Evolutionary conservation across 345 rosid genomes (phyloP), one percentile per base, ranked within the genome.

Genomic region (Arabidopsis suecica): DNA sequence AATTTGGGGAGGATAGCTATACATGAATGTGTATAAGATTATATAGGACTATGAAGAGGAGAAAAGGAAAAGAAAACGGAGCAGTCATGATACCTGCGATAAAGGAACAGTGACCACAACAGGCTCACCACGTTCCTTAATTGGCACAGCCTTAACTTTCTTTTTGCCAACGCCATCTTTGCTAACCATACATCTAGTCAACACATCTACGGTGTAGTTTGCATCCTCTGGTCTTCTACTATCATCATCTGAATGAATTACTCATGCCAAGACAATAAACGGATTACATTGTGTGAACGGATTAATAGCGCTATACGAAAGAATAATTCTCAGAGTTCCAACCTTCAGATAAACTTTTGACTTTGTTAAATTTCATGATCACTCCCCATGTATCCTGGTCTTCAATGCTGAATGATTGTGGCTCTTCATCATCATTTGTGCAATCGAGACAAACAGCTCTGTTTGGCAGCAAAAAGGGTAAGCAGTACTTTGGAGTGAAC

Each of bases 311-410:
- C 22, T 36, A 47, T 53, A 68, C 42, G 3, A 23, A 71, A 80
- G 1, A 55, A 13, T 23, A 45, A 55, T 11, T 36, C 34, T 45
- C 32, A 68, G 44, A 76, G 3, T 56, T 56, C 87, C 78, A 71
- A 90, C 97, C 98, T 80, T 86, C 91, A 78, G 86, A 76, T 78
- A 75, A 49, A 74, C 72, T 79, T 82, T 87, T 92, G 68, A 87
- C 86, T 81, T 84, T 85, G 70, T 83, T 82, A 67, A 95, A 95
- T 76, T 89, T 87, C 82, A 90, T 76, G 63, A 95, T 68, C 44
- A 92, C 86, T 69, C 97, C 99, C 99, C 99, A 95, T 1, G 99
- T 79, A 33, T 84, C 85, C 41, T 72, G 78, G 45, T 92, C 97
- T 82, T 86, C 93, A 40, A 84, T 73, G 45, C 86, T 86, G 84